A percentile compares a stretch with the other conserved stretches of the same genome.
phyloP scores from a whole-genome alignment of 352 stramenopile species.

The Phytopythium chamaehyphon region DNA sequence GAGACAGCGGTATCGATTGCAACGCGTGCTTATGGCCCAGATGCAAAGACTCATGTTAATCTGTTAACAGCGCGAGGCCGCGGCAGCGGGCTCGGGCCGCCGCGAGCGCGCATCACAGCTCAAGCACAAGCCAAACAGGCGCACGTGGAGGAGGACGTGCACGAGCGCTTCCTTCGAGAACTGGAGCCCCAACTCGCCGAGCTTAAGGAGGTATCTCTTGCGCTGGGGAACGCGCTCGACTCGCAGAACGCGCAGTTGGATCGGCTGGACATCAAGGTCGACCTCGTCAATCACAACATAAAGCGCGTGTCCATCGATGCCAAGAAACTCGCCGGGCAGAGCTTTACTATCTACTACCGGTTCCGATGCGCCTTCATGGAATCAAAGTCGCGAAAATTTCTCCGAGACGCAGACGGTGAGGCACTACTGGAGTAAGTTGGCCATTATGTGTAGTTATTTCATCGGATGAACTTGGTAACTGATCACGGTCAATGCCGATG shows the following conservation, averaged over 20 bases:
- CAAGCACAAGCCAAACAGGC: neutral
- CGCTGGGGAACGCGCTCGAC: constrained; percentile 53
- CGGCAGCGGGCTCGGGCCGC: too few species aligned
- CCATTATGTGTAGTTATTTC: neutral
- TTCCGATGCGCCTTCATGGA: constrained; percentile 80
- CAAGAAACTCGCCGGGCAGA: constrained; percentile 40
- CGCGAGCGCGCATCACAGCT: too few species aligned
- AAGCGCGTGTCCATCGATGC: constrained; percentile 64
- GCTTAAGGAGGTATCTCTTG: constrained; percentile 63
- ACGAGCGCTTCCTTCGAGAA: constrained; percentile 44
- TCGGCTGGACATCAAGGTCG: constrained; percentile 58
- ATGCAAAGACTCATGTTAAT: neutral
- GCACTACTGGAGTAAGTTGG: constrained; percentile 41
- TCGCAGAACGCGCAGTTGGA: constrained; percentile 62
- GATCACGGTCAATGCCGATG: neutral
- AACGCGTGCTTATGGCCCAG: too few species aligned
- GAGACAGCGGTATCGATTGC: neutral
- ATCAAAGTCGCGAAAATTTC: constrained; percentile 36
- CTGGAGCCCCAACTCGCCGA: constrained; percentile 56
- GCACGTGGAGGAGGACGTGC: constrained; percentile 13
- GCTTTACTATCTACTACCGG: constrained; percentile 33
- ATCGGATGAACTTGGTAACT: neutral
- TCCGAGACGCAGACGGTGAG: constrained; percentile 59
- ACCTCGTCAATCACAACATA: constrained; percentile 61
- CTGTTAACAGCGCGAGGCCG: neutral